Evolutionary conservation across 352 stramenopile species (phyloP).

Genomic region (Phytophthora idaei): DNA sequence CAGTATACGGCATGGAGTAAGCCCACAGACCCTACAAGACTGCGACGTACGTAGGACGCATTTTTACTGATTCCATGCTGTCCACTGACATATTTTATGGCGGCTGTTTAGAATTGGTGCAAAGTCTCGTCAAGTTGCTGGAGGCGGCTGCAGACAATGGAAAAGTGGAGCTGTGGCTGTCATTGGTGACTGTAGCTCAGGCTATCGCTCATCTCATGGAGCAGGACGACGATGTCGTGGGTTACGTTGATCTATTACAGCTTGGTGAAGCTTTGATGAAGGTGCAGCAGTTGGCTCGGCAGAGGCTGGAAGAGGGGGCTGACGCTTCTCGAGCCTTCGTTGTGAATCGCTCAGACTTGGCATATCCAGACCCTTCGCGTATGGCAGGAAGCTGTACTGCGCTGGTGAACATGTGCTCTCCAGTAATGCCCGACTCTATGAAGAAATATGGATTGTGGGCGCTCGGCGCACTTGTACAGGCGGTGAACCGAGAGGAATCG

Average conservation of each 20-base stretch:
- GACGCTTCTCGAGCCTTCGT: conserved; percentile 18
- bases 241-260: conserved; percentile 53
- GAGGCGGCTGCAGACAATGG: conserved; percentile 14
- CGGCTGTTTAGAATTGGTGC: conserved; percentile 32
- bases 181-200: conserved; percentile 43
- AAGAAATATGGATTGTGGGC: conserved; percentile 55
- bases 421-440: conserved; percentile 56
- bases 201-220: conserved; percentile 47
- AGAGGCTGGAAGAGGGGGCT: conserved; percentile 18
- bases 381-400: conserved; percentile 31
- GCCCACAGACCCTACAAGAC: conserved; percentile 33
- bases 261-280: conserved; percentile 51
- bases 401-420: conserved; percentile 54
- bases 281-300: conserved; percentile 28
- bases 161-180: conserved; percentile 33
- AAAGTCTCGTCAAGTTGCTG: conserved; percentile 38
- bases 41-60: conserved; percentile 39
- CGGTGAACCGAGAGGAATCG: conserved; percentile 27
- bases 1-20: conserved; percentile 39
- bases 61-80: neutral
- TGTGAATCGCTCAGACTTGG: conserved; percentile 22
- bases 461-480: conserved; percentile 43
- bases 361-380: conserved; percentile 14
- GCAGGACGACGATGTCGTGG: conserved; percentile 37
- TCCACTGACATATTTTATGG: conserved; percentile 1